Evolutionary conservation across 148 eudicot genomes (phyloP), one percentile per base, ranked within the genome.

Genomic region (Fallopia convolvulus): DNA sequence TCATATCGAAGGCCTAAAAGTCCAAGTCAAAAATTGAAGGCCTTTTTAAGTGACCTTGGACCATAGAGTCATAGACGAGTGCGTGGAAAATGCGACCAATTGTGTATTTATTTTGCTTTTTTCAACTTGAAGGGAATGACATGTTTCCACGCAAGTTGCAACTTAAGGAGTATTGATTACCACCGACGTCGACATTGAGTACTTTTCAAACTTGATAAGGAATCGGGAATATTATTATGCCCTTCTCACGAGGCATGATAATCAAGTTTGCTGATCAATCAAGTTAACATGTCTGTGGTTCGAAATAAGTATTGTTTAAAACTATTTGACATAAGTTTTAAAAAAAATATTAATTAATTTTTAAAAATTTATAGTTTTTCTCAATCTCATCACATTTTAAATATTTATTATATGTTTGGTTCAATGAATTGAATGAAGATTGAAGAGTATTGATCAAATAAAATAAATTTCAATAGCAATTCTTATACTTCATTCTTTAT

Each of bases 131-230:
- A 33, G 39, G 47, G 2, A 44, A 44, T 44, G 47, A 2, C 47
- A 44, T 44, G 47, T 65, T 65, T 33, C 41, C 8, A 10, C 41
- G 1, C 41, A 65, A 65, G 6, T 65, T 32, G 5, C 68, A 26
- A 61, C 39, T 33, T n/a, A n/a, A n/a, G n/a, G n/a, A n/a, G n/a
- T 0, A 3, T 33, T 33, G 36, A 20, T 63, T 5, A 12, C 1
- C 0, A 9, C 39, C 70, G 30, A 39, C 40, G 70, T 63, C 70
- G 30, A 3, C 30, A 11, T 14, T 32, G 42, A 66, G 5, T 66
- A 13, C 72, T 32, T 65, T 65, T 66, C 2, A 4, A 66, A 66
- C 18, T 66, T 66, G 72, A 66, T 66, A 66, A 66, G 72, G 15
- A 32, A 14, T 33, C 0, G n/a, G 20, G 42, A 32, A 66, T 66